phyloP scores from a whole-genome alignment of 2,329 filamentous ascomycete species.

The Onygena corvina region DNA sequence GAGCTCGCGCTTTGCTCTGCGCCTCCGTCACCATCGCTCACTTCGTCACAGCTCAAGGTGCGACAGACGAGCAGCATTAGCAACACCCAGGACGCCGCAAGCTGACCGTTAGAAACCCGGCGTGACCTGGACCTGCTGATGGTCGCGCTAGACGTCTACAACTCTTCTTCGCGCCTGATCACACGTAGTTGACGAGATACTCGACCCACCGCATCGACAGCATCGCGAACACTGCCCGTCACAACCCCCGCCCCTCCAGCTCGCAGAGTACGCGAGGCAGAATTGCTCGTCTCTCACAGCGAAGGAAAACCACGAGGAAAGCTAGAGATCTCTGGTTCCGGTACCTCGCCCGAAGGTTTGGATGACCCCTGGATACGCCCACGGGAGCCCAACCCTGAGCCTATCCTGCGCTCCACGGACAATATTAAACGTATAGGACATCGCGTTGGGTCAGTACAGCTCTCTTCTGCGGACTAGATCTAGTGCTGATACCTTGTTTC shows the following conservation, averaged over 20 bases:
- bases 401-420: constrained; percentile 1
- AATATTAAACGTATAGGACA: too few relatives aligned
- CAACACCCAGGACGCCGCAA: too few relatives aligned
- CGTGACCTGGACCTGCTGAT: constrained; percentile 3
- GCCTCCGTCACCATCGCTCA: background rate
- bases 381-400: background rate
- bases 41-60: too few relatives aligned
- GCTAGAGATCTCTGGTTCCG: background rate
- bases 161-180: background rate
- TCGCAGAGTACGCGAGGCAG: too few relatives aligned
- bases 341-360: constrained; percentile 1
- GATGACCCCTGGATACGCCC: constrained; percentile 3
- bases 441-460: too few relatives aligned
- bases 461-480: background rate
- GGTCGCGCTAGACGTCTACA: background rate
- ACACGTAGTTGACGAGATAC: too few relatives aligned
- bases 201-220: too few relatives aligned
- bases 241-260: too few relatives aligned
- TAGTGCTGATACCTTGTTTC: background rate
- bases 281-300: too few relatives aligned
- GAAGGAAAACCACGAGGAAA: too few relatives aligned
- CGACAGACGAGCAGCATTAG: background rate
- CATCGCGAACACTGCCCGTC: too few relatives aligned
- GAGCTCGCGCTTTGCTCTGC: background rate
- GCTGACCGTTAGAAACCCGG: background rate